Conservation (phyloP, 352 stramenopile species). For the Phytophthora tentaculata region DNA sequence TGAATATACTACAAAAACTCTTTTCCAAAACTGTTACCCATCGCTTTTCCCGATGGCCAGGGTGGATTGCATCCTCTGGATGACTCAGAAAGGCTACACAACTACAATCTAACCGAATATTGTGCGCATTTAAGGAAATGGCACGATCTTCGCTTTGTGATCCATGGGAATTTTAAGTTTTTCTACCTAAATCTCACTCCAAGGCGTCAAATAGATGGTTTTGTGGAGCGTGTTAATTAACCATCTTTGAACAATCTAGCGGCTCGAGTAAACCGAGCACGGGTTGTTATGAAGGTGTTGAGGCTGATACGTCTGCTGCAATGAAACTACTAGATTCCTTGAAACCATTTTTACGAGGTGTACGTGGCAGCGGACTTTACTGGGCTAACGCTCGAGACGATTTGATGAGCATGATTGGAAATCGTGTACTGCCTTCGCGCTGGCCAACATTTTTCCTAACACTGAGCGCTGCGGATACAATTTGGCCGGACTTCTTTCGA, state of each 20-base stretch:
- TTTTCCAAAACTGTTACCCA: conserved; percentile 19
- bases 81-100: not conserved
- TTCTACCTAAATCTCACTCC: conserved; percentile 21
- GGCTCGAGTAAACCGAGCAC: not conserved
- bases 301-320: too few species aligned
- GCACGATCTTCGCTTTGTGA: conserved; percentile 14
- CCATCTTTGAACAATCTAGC: too few species aligned
- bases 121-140: conserved; percentile 23
- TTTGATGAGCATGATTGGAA: conserved; percentile 28
- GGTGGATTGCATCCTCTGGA: not conserved
- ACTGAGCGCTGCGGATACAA: conserved; percentile 36
- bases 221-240: not conserved
- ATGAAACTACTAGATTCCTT: conserved; percentile 7
- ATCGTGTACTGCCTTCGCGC: conserved; percentile 8
- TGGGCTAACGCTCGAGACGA: conserved; percentile 20
- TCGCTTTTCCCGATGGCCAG: conserved; percentile 9
- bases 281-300: too few species aligned
- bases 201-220: conserved; percentile 7
- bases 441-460: conserved; percentile 34
- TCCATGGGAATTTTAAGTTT: conserved; percentile 16
- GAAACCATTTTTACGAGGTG: conserved; percentile 18
- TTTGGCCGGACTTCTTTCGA: conserved; percentile 36
- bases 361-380: conserved; percentile 16
- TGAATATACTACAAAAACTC: conserved; percentile 5
- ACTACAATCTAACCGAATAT: conserved; percentile 12